A percentile compares a stretch with the other conserved stretches of the same genome.
Conservation (phyloP, 306 rosid genomes). For the Prosopis cineraria region DNA sequence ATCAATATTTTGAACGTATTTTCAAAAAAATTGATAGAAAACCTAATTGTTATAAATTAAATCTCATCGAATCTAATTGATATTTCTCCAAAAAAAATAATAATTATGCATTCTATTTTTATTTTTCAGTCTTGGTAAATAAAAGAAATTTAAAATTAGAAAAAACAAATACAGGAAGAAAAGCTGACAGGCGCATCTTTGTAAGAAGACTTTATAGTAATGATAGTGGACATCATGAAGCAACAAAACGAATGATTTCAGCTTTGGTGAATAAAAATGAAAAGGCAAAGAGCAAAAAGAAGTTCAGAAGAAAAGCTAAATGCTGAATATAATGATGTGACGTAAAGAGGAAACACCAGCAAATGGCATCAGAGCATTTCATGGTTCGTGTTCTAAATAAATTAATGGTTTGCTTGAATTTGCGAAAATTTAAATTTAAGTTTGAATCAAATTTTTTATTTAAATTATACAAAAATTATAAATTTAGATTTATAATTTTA, state of each 20-base stretch:
- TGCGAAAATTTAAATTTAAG: no score
- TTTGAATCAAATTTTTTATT: no score
- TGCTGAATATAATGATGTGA: neutral
- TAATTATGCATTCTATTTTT: no score
- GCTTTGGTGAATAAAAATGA: neutral
- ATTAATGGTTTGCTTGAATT: no score
- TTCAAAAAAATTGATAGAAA: no score
- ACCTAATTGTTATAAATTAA: no score
- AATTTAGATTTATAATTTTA: no score
- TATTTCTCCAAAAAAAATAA: no score
- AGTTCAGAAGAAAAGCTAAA: neutral
- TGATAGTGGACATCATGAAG: neutral
- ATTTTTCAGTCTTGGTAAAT: no score
- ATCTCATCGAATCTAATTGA: no score
- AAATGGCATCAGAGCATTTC: neutral
- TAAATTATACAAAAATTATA: no score
- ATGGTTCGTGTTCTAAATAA: neutral
- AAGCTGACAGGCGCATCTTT: neutral
- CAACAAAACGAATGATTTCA: neutral
- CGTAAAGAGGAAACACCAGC: neutral
- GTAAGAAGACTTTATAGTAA: neutral
- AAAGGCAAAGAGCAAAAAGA: neutral
- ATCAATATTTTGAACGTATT: no score
- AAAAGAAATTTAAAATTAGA: neutral
- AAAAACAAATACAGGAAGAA: neutral